Evolutionary conservation across 495 filamentous ascomycete species (phyloP), one percentile per base, ranked within the genome.

Genomic region (Letharia columbiana): DNA sequence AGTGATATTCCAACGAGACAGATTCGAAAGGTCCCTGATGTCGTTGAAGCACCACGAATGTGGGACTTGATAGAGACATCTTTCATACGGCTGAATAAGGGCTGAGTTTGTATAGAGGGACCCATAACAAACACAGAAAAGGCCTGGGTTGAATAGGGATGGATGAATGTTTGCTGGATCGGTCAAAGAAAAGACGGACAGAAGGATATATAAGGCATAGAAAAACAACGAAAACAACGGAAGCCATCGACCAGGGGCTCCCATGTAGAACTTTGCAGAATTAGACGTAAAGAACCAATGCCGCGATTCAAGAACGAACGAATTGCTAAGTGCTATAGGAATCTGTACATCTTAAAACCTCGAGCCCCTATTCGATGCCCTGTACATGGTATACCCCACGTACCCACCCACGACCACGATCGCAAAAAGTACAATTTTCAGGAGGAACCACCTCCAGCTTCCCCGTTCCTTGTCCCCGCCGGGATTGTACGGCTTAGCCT

Each of bases 401-500:
- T 97, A 98, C 4, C 70, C 88, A 64, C 88, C 91, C 9, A 78
- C 86, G 64, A 87, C 66, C 40, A 83, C 87, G n/a, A 83, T 73
- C 66, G 87, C 75, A 76, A 97, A 89, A 62, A 96, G 65, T 35
- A 96, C 69, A 58, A 87, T 77, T 85, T 96, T 96, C 73, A 94
- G 80, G 61, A 97, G 83, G 81, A 95, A 96, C 93, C 95, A 95
- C 44, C 79, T 80, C 93, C 93, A 98, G 78, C 91, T 86, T 10
- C 91, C 84, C 33, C 80, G 77, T 67, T 78, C 74, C 69, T 78
- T 72, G 65, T 76, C 70, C 59, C 67, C 60, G 23, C 70, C 62
- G 54, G 70, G 31, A 37, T 69, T 45, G 60, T 67, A 68, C 49
- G 67, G 64, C 54, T 70, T 54, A 47, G 64, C 67, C 66, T 74